Percentiles rank a stretch among this genome's conserved stretches.
Evolutionary conservation across 345 rosid genomes (phyloP).

Genomic region (Populus euphratica): DNA sequence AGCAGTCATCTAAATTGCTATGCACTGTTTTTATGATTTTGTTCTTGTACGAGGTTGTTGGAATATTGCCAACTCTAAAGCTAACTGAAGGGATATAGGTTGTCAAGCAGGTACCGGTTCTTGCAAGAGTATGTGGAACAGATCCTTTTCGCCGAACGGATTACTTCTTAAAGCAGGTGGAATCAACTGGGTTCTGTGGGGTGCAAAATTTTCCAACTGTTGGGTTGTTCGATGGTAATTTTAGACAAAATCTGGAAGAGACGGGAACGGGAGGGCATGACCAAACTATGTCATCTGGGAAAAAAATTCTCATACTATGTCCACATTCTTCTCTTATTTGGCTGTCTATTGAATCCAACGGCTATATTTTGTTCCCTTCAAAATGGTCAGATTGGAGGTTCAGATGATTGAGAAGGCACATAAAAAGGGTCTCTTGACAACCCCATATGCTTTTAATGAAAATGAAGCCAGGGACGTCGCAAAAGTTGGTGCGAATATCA

Average conservation of each 20-base stretch:
- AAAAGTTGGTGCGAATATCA: slow-evolving; percentile 85
- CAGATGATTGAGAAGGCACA: slow-evolving; percentile 83
- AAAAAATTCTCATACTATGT: not conserved
- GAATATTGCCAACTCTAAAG: not conserved
- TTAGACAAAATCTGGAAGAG: slow-evolving; percentile 90
- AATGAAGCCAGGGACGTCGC: slow-evolving; percentile 79
- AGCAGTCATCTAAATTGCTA: too few relatives aligned
- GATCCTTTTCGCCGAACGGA: slow-evolving; percentile 91
- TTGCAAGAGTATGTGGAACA: slow-evolving; percentile 91
- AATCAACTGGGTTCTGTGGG: slow-evolving; percentile 79
- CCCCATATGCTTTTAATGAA: slow-evolving; percentile 78
- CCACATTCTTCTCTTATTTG: slow-evolving; percentile 8
- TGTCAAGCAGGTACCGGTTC: slow-evolving; percentile 78
- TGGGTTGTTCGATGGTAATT: slow-evolving; percentile 90
- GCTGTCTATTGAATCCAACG: not conserved
- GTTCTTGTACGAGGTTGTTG: not conserved
- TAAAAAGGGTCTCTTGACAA: slow-evolving; percentile 79
- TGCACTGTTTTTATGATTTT: not conserved
- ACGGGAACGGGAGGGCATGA: slow-evolving; percentile 94
- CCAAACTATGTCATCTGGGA: slow-evolving; percentile 1
- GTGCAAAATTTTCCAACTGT: slow-evolving; percentile 97
- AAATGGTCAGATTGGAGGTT: slow-evolving; percentile 65
- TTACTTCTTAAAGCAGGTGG: slow-evolving; percentile 71
- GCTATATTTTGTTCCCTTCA: slow-evolving; percentile 3
- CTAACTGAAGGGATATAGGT: slow-evolving; percentile 39